These are phyloP conservation scores for Eucalyptus tenuipes DNA, from an alignment of 345 rosid species.

Conservation along the genomic window DNA sequence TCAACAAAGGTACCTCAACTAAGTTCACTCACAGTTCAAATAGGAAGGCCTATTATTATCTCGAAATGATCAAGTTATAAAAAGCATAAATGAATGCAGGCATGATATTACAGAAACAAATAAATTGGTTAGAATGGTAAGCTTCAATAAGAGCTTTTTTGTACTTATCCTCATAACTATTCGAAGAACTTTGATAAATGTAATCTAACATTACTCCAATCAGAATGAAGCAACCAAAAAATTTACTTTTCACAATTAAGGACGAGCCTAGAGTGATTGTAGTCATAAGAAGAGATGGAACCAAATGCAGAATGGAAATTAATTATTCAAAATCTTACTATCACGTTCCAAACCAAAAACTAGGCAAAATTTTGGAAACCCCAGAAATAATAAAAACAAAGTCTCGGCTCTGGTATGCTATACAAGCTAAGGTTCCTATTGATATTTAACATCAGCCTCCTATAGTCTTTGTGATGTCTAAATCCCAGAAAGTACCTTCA, in stretches of 20 bases:
- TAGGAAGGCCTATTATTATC: not conserved
- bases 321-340: not conserved
- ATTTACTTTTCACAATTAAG: not conserved
- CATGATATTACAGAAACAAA: not conserved
- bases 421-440: not conserved
- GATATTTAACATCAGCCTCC: not conserved
- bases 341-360: not conserved
- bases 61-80: not conserved
- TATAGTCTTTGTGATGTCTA: not conserved
- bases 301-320: not conserved
- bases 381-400: not conserved
- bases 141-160: not conserved
- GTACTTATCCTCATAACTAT: not conserved
- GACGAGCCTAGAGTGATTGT: not conserved
- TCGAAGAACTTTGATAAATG: not conserved
- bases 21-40: not conserved
- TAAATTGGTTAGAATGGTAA: not conserved
- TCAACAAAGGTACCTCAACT: not conserved
- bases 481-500: not conserved
- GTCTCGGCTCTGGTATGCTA: not conserved
- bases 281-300: not conserved
- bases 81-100: not conserved
- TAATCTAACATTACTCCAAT: not conserved
- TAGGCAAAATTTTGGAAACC: not conserved
- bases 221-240: not conserved